Percentiles rank a stretch among this genome's conserved stretches.
These are phyloP conservation scores for Hygrophorus russula DNA, from an alignment of 768 basidiomycete species.

Conservation along the genomic window DNA sequence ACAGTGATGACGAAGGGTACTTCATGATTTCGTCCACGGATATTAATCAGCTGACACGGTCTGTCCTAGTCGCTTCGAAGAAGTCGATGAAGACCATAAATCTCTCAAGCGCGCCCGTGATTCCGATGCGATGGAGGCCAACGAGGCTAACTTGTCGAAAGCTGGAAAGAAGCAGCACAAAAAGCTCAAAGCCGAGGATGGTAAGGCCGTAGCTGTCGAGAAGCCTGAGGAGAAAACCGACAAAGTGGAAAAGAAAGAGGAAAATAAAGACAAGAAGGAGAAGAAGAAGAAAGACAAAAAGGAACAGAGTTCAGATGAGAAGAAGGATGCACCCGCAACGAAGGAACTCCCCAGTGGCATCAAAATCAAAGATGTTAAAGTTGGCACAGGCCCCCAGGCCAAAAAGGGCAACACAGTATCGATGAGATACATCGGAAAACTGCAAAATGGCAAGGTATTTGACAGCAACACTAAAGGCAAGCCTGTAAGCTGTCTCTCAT, in stretches of 20 bases:
- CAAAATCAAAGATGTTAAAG: conserved; percentile 62
- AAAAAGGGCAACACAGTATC: conserved; percentile 75
- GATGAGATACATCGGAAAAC: conserved; percentile 92
- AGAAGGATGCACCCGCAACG: conserved; percentile 13
- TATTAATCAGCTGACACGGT: not conserved
- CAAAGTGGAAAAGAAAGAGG: conserved; percentile 19
- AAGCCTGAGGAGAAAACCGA: not conserved
- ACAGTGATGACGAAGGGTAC: conserved; percentile 29
- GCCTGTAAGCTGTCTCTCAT: conserved; percentile 43
- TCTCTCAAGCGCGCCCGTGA: conserved; percentile 63
- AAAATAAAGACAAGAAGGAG: conserved; percentile 12
- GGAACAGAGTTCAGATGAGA: conserved; percentile 67
- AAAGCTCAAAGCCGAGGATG: conserved; percentile 11
- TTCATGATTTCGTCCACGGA: not conserved
- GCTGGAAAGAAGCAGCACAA: conserved; percentile 13
- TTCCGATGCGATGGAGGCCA: conserved; percentile 31
- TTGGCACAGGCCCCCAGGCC: conserved; percentile 75
- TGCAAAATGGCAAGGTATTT: conserved; percentile 63
- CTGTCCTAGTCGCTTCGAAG: conserved; percentile 58
- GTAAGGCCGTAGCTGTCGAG: conserved; percentile 9
- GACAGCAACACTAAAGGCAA: conserved; percentile 79
- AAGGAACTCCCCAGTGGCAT: conserved; percentile 62
- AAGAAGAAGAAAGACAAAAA: conserved; percentile 59
- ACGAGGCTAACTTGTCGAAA: conserved; percentile 19
- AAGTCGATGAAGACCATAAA: conserved; percentile 38